Conservation (phyloP, 2,329 filamentous ascomycete species). For the Tolypocladium cylindrosporum region DNA sequence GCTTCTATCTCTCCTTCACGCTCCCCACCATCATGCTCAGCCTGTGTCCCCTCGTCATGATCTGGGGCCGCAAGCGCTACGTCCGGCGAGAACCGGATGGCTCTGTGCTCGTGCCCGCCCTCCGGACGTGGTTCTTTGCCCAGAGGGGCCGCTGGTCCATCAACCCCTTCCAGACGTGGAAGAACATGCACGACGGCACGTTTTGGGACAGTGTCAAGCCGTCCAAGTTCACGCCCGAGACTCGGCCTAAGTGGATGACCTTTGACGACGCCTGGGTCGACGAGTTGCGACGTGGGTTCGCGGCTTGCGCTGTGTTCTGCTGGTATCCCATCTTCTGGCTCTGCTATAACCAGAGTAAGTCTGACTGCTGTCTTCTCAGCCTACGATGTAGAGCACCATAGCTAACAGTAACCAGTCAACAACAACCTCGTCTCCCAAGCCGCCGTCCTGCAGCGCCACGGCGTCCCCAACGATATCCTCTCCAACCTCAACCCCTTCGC, state of each 20-base stretch:
- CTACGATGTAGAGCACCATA: not conserved
- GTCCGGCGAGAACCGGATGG: conserved; percentile 57
- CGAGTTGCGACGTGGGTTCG: conserved; percentile 60
- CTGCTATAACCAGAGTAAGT: conserved; percentile 40
- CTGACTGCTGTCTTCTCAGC: not conserved
- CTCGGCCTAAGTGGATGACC: conserved; percentile 64
- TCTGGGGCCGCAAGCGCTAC: conserved; percentile 47
- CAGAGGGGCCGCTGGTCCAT: conserved; percentile 57
- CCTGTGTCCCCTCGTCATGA: conserved; percentile 48
- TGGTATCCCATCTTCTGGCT: conserved; percentile 58
- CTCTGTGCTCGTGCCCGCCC: conserved; percentile 60
- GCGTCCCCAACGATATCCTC: conserved; percentile 69
- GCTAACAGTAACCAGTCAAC: conserved; percentile 23
- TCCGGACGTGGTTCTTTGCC: conserved; percentile 48
- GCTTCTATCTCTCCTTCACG: conserved; percentile 63
- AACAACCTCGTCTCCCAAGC: conserved; percentile 55
- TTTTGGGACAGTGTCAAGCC: conserved; percentile 59
- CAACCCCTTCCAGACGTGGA: conserved; percentile 34
- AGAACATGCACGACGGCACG: not conserved
- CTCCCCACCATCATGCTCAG: conserved; percentile 55
- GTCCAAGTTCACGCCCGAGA: conserved; percentile 42
- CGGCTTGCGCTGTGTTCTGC: conserved; percentile 60
- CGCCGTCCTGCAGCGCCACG: conserved; percentile 53
- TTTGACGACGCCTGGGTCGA: conserved; percentile 80
- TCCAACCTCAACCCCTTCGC: conserved; percentile 68